Base-by-base conservation (phyloP, 2,329 filamentous ascomycete species). In the Aspergillus oerlinghausenensis region DNA sequence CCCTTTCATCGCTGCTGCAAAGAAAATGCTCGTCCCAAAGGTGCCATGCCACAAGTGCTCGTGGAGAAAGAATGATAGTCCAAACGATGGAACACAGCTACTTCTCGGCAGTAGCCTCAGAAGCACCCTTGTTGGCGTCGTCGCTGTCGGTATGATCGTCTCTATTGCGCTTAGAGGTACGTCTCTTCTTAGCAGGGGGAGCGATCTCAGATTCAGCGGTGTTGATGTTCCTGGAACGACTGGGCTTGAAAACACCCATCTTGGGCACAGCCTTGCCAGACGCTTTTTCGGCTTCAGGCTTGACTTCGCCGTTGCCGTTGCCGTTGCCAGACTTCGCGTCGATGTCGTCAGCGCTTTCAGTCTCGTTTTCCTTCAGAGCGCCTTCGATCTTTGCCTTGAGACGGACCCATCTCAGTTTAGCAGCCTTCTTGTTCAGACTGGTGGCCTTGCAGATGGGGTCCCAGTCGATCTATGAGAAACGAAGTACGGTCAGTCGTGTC, bases 381-480 rank as follows among this genome's bases (percentile, higher is more conserved):
- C 8, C 43, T 14, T 47, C 43, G 43, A 47, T 47, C 23, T 23
- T 23, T 21, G 2, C 43, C 54, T 62, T 64, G 4, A 64, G 51
- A 9, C 61, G 61, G 9, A 6, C 2, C 45, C 35, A 62, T 32
- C 63, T 60, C 60, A 62, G 62, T 25, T 58, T 56, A 0, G 61
- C 63, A 21, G 63, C 63, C 1, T 45, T 9, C 17, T 49, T 7
- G 10, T 60, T 64, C 10, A 63, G 52, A 5, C 56, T 56, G 17
- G 53, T 49, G 17, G 61, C 61, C 21, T 52, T 55, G 26, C 55
- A 56, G 23, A 64, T 52, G 25, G 57, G 69, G 26, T 65, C 60
- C 65, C 72, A 78, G 55, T 79, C 68, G 49, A 79, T 73, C 77
- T 73, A 51, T 14, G 11, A 7, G 28, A 4, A 26, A 42, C 4